phyloP scores from a whole-genome alignment of 768 basidiomycete species.

The Filobasidium wieringae region DNA sequence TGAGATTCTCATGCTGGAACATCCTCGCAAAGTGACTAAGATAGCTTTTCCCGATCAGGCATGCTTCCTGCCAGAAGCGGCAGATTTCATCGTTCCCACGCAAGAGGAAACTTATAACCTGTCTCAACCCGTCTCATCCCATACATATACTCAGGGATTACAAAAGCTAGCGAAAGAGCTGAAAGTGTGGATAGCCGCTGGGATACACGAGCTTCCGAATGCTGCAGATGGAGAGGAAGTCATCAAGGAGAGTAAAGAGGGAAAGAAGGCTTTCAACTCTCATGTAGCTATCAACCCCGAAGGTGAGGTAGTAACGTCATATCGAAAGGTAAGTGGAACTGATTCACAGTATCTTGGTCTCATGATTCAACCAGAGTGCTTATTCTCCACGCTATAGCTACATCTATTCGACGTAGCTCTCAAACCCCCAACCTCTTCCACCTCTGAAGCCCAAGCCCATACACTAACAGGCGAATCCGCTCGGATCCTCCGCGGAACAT shows the following conservation, averaged over 20 bases:
- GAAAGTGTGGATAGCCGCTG: conserved; percentile 22
- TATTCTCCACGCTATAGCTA: conserved; percentile 13
- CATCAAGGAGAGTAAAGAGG: conserved; percentile 10
- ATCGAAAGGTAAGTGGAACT: conserved; percentile 25
- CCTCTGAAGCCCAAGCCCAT: conserved; percentile 12
- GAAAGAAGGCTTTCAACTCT: conserved; percentile 28
- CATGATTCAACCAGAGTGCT: neutral
- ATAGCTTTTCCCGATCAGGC: conserved; percentile 9
- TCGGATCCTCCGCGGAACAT: conserved; percentile 22
- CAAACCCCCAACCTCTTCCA: conserved; percentile 10
- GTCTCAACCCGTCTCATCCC: conserved; percentile 22
- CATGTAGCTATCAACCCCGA: conserved; percentile 24
- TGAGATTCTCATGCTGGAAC: conserved; percentile 4
- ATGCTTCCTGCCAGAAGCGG: conserved; percentile 35
- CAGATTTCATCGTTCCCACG: conserved; percentile 27
- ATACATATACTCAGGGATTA: conserved; percentile 26
- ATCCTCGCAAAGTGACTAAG: neutral
- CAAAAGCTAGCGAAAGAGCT: conserved; percentile 29
- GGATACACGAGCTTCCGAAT: conserved; percentile 29
- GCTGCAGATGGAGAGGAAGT: conserved; percentile 14
- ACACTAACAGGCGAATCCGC: conserved; percentile 25
- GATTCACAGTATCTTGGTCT: neutral
- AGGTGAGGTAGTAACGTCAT: conserved; percentile 19
- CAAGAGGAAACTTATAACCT: conserved; percentile 21
- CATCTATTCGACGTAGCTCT: conserved; percentile 34